A percentile compares a stretch with the other conserved stretches of the same genome.
Conservation (phyloP, 2,329 filamentous ascomycete genomes). For the Metarhizium rileyi region DNA sequence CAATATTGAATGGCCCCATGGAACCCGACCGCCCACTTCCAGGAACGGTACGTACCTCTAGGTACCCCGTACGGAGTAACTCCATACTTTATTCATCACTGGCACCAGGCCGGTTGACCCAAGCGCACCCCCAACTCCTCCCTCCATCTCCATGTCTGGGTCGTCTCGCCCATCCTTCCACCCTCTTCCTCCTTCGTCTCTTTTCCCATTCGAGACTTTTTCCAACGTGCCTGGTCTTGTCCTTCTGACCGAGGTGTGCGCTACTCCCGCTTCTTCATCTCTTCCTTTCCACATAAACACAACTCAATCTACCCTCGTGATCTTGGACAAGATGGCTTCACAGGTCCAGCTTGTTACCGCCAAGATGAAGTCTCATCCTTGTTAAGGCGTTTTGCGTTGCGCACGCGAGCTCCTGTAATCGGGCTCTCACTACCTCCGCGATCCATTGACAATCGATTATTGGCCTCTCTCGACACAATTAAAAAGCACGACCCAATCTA, state of each 20-base stretch:
- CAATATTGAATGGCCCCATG: too few relatives aligned
- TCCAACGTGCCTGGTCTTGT: constrained; percentile 6
- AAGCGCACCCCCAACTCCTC: too few relatives aligned
- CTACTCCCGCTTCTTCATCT: background rate
- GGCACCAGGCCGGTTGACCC: too few relatives aligned
- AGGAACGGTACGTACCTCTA: too few relatives aligned
- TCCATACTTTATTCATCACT: too few relatives aligned
- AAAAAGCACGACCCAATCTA: background rate
- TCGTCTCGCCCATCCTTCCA: background rate
- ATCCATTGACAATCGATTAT: background rate
- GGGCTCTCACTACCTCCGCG: constrained; percentile 6
- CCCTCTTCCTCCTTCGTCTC: background rate
- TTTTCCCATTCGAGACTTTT: constrained; percentile 1
- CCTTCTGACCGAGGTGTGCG: constrained; percentile 6
- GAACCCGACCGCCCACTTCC: too few relatives aligned
- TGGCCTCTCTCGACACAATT: background rate
- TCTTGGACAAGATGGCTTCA: constrained; percentile 14
- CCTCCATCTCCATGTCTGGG: too few relatives aligned
- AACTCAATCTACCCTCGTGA: background rate
- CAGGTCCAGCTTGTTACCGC: constrained; percentile 11
- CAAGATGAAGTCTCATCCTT: constrained; percentile 11
- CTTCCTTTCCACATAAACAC: background rate
- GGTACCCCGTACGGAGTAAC: too few relatives aligned
- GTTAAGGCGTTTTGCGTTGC: constrained; percentile 9
- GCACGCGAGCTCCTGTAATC: constrained; percentile 2